A percentile compares a stretch with the other conserved stretches of the same genome.
Evolutionary conservation across 2,329 filamentous ascomycete species (phyloP).

Genomic region (Alternaria novae-zelandiae): DNA sequence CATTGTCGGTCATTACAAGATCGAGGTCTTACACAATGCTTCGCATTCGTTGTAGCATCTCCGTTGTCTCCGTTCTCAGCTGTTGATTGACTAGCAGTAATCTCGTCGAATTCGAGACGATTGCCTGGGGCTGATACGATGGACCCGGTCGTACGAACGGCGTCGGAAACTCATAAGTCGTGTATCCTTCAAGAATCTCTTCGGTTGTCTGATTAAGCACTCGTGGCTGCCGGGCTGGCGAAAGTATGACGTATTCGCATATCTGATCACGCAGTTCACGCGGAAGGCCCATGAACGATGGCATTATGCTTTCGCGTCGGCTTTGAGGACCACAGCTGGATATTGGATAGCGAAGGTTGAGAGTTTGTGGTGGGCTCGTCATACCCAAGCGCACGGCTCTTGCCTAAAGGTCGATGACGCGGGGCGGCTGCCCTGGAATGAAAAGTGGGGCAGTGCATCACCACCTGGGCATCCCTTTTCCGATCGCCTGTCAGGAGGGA

Average conservation of each 20-base stretch:
- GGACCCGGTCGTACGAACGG: neutral
- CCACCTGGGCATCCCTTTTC: neutral
- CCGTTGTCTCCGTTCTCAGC: conserved; percentile 14
- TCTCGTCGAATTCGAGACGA: conserved; percentile 5
- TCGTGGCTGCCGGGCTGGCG: conserved; percentile 1
- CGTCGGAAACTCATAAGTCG: neutral
- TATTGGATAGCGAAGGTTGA: neutral
- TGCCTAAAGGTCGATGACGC: neutral
- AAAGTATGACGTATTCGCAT: conserved; percentile 12
- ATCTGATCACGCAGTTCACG: conserved; percentile 27
- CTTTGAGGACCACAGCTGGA: neutral
- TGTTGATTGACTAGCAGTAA: conserved; percentile 21
- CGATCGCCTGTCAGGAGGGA: neutral
- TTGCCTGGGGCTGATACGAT: neutral
- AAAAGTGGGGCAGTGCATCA: neutral
- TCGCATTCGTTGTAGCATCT: conserved; percentile 1
- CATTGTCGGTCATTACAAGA: conserved; percentile 20
- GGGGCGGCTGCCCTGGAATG: neutral
- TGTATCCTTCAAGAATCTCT: neutral
- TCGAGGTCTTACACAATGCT: conserved; percentile 15
- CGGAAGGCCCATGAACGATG: conserved; percentile 12
- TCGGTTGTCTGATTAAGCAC: conserved; percentile 6
- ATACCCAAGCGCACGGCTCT: neutral
- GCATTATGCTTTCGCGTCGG: neutral
- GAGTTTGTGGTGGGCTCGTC: neutral